Evolutionary conservation across 169 alveolate species (phyloP).

Genomic region (Plasmodium malariae): DNA sequence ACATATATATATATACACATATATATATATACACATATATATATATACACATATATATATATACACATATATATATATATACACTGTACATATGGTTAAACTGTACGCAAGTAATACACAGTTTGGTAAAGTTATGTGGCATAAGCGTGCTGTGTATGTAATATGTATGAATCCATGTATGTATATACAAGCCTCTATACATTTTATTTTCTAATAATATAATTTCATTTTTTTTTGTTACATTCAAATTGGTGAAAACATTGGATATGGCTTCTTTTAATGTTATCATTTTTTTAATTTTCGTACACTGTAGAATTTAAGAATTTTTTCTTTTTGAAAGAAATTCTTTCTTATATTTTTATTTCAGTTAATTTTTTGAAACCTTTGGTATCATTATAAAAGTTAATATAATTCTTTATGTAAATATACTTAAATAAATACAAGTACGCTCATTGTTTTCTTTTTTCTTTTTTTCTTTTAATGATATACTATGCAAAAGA

Average conservation of each 20-base stretch:
- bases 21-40: no score
- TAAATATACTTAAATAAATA: neutral
- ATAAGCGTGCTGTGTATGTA: no score
- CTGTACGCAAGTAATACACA: no score
- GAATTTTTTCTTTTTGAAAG: constrained; percentile 10
- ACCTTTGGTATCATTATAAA: constrained; percentile 11
- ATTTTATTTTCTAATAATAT: no score
- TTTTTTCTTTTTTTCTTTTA: no score
- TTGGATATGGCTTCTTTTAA: constrained; percentile 45
- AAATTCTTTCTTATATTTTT: constrained; percentile 21
- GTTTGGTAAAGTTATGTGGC: no score
- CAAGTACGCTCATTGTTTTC: constrained; percentile 5
- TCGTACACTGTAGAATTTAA: constrained; percentile 16
- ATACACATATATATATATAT: no score
- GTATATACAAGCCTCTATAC: neutral
- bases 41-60: no score
- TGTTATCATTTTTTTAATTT: constrained; percentile 40
- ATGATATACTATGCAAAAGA: no score
- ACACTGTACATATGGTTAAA: no score
- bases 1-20: no score
- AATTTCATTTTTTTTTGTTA: constrained; percentile 30
- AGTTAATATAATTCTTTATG: constrained; percentile 2
- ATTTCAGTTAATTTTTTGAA: constrained; percentile 6
- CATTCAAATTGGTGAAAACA: constrained; percentile 50
- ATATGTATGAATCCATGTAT: no score